Base-by-base conservation (phyloP, 2,329 filamentous ascomycete genomes). In the Lasiodiplodia theobromae region DNA sequence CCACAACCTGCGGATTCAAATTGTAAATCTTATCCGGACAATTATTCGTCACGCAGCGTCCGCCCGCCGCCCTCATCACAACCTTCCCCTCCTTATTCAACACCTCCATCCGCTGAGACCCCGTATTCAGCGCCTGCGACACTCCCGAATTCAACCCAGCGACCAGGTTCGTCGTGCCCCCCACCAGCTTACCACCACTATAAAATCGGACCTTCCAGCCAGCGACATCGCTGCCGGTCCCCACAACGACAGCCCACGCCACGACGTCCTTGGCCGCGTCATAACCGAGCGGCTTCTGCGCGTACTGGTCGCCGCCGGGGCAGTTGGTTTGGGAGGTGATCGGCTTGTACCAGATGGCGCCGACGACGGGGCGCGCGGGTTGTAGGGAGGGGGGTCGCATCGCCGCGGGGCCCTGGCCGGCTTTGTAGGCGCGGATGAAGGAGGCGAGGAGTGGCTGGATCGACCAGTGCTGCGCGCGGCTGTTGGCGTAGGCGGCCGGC, bases 331-430 rank as follows among this genome's bases (percentile, higher is more conserved):
- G 28, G 2, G 53, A 37, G 53, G 1, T 57, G 53, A 37, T 18
- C 4, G 53, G 28, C 31, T 57, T 57, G 53, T 57, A 57, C 53
- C 53, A 57, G 53, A 57, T 34, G 28, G 53, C 53, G 28, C 53
- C 53, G 18, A n/a, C 53, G 53, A 21, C 53, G 53, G 53, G 16
- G 21, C 23, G 23, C 23, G 23, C 11, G 8, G 52, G 52, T 2
- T 2, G 8, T 0, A 34, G 52, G 10, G 23, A 4, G 25, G 25
- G 52, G 14, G 21, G 49, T 8, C 31, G 31, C 31, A 34, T 34
- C 1, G 31, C 31, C 8, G 31, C 6, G 6, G 31, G 31, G 7
- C 31, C 31, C 31, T 3, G 1, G 31, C 31, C 31, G 6, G 31
- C 31, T 8, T 34, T 34, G 31, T 34, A 34, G 31, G 31, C 31